phyloP scores from a whole-genome alignment of 2,329 filamentous ascomycete species.

The Aspergillus nomiae region DNA sequence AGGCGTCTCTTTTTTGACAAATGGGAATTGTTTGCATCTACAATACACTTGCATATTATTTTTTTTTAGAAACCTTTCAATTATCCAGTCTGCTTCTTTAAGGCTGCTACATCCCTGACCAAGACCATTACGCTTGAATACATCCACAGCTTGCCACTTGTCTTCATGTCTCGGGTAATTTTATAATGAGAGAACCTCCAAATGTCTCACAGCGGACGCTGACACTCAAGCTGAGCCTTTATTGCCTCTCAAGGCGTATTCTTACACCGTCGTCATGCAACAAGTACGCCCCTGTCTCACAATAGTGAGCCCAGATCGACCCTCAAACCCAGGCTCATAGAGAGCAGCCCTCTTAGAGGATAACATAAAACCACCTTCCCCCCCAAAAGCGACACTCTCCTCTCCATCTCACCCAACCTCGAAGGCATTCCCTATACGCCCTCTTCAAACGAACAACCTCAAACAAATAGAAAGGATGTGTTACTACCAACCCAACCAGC shows the following conservation, averaged over 20 bases:
- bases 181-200: background rate
- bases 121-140: background rate
- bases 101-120: background rate
- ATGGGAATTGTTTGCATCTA: background rate
- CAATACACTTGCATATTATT: background rate
- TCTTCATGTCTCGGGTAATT: background rate
- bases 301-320: background rate
- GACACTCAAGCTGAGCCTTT: background rate
- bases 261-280: background rate
- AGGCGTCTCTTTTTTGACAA: background rate
- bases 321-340: background rate
- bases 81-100: background rate
- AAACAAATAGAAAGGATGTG: conserved; percentile 11
- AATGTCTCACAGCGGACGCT: background rate
- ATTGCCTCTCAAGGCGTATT: background rate
- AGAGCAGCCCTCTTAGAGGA: background rate
- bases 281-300: background rate
- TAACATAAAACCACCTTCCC: background rate
- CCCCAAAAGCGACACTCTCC: background rate
- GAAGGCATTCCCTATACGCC: background rate
- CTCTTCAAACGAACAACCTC: background rate
- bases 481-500: conserved; percentile 22
- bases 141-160: background rate
- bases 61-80: background rate
- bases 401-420: background rate